Evolutionary conservation across 2,329 filamentous ascomycete species (phyloP).

Genomic region (Cryphonectria japonica): DNA sequence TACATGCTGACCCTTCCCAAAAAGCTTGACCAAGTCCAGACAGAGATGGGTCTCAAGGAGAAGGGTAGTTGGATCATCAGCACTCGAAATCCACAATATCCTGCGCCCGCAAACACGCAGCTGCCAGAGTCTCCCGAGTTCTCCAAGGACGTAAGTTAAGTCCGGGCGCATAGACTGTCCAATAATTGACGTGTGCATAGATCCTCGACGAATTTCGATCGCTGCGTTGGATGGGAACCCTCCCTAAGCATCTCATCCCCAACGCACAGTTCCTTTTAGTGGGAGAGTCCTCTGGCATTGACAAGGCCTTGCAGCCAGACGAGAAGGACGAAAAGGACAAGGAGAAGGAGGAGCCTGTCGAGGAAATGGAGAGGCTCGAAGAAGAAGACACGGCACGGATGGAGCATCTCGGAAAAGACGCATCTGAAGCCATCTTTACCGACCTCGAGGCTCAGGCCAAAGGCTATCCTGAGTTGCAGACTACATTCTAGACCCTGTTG

Average conservation of each 20-base stretch:
- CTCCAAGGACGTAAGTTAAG: slow-evolving; percentile 64
- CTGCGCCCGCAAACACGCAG: slow-evolving; percentile 65
- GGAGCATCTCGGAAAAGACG: slow-evolving; percentile 50
- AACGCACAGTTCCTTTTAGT: slow-evolving; percentile 81
- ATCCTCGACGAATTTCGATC: slow-evolving; percentile 73
- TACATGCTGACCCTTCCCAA: slow-evolving; percentile 79
- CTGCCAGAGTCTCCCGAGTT: slow-evolving; percentile 71
- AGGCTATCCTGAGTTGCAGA: slow-evolving; percentile 66
- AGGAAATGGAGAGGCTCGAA: slow-evolving; percentile 75
- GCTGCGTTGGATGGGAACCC: slow-evolving; percentile 74
- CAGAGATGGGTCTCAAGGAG: slow-evolving; percentile 70
- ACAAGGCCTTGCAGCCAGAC: slow-evolving; percentile 59
- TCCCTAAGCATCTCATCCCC: slow-evolving; percentile 73
- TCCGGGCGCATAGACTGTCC: neutral
- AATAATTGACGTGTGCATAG: slow-evolving; percentile 40
- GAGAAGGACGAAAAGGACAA: slow-evolving; percentile 59
- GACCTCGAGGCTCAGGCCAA: slow-evolving; percentile 54
- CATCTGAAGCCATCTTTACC: slow-evolving; percentile 50
- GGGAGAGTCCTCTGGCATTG: slow-evolving; percentile 65
- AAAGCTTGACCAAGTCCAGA: slow-evolving; percentile 71
- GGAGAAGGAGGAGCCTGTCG: slow-evolving; percentile 65
- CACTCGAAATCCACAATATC: slow-evolving; percentile 76
- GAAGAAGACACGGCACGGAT: slow-evolving; percentile 74
- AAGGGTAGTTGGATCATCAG: slow-evolving; percentile 79
- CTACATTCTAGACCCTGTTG: slow-evolving; percentile 51